Conservation (phyloP, 2,329 filamentous ascomycete species). For the Bipolaris zeicola region DNA sequence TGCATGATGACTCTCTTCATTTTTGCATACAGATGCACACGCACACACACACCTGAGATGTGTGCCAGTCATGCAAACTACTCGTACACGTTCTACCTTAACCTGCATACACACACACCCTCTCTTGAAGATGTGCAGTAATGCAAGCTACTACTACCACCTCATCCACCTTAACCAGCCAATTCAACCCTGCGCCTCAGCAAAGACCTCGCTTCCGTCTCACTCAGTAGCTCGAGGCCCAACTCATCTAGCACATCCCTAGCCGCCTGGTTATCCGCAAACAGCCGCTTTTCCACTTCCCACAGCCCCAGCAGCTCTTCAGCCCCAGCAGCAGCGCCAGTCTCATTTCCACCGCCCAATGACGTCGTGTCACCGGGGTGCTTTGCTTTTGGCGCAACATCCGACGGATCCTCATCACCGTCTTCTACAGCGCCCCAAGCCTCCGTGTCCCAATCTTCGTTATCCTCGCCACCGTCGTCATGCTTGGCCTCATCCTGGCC, state of each 20-base stretch:
- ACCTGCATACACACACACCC: too few relatives aligned
- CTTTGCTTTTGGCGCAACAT: constrained; percentile 23
- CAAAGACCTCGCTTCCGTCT: constrained; percentile 69
- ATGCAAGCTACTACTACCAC: neutral
- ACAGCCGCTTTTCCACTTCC: constrained; percentile 54
- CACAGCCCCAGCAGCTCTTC: constrained; percentile 46
- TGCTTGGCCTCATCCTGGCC: constrained; percentile 3
- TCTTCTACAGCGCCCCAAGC: constrained; percentile 47
- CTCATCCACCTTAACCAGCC: constrained; percentile 25
- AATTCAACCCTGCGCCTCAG: constrained; percentile 70
- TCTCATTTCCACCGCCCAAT: constrained; percentile 1
- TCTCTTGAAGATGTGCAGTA: too few relatives aligned
- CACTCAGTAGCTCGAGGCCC: constrained; percentile 64
- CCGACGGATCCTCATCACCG: constrained; percentile 19
- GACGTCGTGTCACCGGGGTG: constrained; percentile 10
- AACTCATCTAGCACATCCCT: constrained; percentile 65
- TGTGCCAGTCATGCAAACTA: too few relatives aligned
- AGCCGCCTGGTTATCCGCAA: constrained; percentile 55
- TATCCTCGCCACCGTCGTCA: constrained; percentile 17
- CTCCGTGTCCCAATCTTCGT: constrained; percentile 30
- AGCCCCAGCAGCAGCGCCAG: constrained; percentile 31
- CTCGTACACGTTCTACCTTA: too few relatives aligned
- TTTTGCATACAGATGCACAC: too few relatives aligned
- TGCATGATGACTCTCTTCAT: too few relatives aligned
- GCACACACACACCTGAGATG: too few relatives aligned